A percentile compares a stretch with the other conserved stretches of the same genome.
These are phyloP conservation scores for Cantharellus anzutake DNA, from an alignment of 768 basidiomycete species.

Conservation along the genomic window DNA sequence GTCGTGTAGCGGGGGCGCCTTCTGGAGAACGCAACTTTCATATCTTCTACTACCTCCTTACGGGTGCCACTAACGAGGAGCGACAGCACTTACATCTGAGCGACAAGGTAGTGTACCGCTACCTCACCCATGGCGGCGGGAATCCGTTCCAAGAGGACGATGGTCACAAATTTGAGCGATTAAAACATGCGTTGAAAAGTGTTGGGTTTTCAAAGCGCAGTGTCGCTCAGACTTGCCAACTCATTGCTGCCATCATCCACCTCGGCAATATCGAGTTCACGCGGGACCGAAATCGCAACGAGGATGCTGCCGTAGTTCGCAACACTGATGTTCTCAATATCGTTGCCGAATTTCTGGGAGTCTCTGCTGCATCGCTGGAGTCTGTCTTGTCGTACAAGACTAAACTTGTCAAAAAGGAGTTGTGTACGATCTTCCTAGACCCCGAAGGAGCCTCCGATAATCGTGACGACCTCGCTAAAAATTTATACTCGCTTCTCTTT, in stretches of 20 bases:
- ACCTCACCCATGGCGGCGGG: slow-evolving; percentile 53
- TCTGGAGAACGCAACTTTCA: slow-evolving; percentile 94
- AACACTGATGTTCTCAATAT: slow-evolving; percentile 67
- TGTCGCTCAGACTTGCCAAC: slow-evolving; percentile 89
- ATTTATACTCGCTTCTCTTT: slow-evolving; percentile 84
- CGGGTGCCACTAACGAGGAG: slow-evolving; percentile 79
- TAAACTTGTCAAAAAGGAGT: slow-evolving; percentile 81
- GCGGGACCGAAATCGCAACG: slow-evolving; percentile 62
- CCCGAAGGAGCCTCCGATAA: slow-evolving; percentile 86
- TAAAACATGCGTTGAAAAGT: slow-evolving; percentile 84
- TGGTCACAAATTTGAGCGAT: slow-evolving; percentile 74
- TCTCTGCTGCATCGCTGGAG: slow-evolving; percentile 53
- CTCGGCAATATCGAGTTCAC: slow-evolving; percentile 90
- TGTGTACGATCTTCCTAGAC: slow-evolving; percentile 94
- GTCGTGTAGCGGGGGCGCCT: slow-evolving; percentile 70
- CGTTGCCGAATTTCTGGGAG: slow-evolving; percentile 83
- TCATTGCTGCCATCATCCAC: slow-evolving; percentile 88
- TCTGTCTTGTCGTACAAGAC: slow-evolving; percentile 76
- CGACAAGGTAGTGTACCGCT: slow-evolving; percentile 69
- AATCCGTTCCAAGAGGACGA: slow-evolving; percentile 52
- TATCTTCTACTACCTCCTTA: slow-evolving; percentile 91
- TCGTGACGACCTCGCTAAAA: slow-evolving; percentile 84
- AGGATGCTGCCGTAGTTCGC: slow-evolving; percentile 82
- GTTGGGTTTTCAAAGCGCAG: slow-evolving; percentile 88
- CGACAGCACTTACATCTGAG: slow-evolving; percentile 68